A percentile compares a stretch with the other conserved stretches of the same genome.
phyloP scores from a whole-genome alignment of 192 early-diverging fungal species.

The Backusella australiensis region DNA sequence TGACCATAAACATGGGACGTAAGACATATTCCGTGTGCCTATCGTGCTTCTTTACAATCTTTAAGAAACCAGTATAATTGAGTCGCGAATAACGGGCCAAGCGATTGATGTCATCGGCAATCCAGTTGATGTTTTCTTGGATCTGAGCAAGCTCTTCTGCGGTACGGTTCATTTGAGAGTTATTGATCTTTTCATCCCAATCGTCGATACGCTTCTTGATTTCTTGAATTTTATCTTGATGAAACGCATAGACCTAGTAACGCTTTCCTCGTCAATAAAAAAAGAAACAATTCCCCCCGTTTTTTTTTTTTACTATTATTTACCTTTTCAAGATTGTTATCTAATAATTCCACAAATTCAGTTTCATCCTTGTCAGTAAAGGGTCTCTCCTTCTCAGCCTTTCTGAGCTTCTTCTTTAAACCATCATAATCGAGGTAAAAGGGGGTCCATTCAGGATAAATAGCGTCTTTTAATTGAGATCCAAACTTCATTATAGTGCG shows the following conservation, averaged over 20 bases:
- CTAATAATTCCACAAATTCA: constrained; percentile 87
- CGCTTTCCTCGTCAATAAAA: background rate
- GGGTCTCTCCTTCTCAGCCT: constrained; percentile 55
- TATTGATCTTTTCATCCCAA: constrained; percentile 53
- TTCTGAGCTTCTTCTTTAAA: constrained; percentile 82
- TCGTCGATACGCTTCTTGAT: constrained; percentile 67
- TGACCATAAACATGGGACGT: constrained; percentile 74
- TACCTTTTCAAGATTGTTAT: constrained; percentile 88
- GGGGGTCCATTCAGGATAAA: constrained; percentile 77
- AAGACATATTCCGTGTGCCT: constrained; percentile 80
- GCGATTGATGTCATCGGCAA: constrained; percentile 77
- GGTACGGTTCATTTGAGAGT: constrained; percentile 44
- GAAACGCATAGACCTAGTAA: constrained; percentile 64
- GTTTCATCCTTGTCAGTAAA: constrained; percentile 88
- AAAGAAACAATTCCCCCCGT: background rate
- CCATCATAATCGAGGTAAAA: constrained; percentile 82
- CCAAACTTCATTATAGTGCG: constrained; percentile 82
- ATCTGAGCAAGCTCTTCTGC: constrained; percentile 44
- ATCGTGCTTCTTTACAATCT: constrained; percentile 99
- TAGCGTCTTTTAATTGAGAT: constrained; percentile 65
- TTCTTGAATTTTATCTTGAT: constrained; percentile 71
- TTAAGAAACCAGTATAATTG: constrained; percentile 83
- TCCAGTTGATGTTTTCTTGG: constrained; percentile 65
- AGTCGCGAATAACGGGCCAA: constrained; percentile 72
- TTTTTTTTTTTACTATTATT: background rate